Conservation (phyloP, 2,329 filamentous ascomycete genomes). For the Dothistroma pini region DNA sequence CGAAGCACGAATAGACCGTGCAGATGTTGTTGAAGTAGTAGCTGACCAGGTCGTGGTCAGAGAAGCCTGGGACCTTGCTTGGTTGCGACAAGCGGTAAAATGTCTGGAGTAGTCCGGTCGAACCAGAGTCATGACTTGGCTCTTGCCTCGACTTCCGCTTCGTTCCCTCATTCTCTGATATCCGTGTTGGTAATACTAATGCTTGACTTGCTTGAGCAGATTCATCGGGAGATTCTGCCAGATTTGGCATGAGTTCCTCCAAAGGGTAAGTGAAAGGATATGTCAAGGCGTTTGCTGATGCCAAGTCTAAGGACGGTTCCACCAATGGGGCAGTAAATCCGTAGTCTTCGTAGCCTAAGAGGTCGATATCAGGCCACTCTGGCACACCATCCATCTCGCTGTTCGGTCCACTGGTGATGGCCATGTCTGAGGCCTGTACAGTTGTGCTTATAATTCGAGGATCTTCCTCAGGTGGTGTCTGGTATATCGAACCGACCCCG, state of each 20-base stretch:
- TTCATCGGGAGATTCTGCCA: background rate
- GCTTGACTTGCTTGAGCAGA: background rate
- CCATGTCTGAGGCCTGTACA: background rate
- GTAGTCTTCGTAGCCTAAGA: constrained; percentile 8
- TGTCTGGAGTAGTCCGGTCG: constrained; percentile 20
- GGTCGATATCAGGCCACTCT: constrained; percentile 9
- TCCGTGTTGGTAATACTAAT: background rate
- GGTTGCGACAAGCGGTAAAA: constrained; percentile 26
- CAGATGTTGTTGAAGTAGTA: constrained; percentile 64
- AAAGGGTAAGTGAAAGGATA: background rate
- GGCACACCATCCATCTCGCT: background rate
- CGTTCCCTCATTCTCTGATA: background rate
- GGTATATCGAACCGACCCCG: background rate
- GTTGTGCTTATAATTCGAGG: background rate
- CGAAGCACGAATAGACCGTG: constrained; percentile 61
- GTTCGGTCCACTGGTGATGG: background rate
- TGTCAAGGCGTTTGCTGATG: background rate
- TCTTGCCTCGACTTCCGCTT: background rate
- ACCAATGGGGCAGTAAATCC: constrained; percentile 1
- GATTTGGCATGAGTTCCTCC: constrained; percentile 1
- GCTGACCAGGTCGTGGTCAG: constrained; percentile 49
- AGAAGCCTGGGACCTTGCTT: constrained; percentile 32
- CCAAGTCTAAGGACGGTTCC: constrained; percentile 1
- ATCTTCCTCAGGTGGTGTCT: background rate
- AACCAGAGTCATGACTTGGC: background rate